Percentiles rank a stretch among this genome's conserved stretches.
Conservation (phyloP, 371 early-diverging fungal species). For the Nematocida ironsii region DNA sequence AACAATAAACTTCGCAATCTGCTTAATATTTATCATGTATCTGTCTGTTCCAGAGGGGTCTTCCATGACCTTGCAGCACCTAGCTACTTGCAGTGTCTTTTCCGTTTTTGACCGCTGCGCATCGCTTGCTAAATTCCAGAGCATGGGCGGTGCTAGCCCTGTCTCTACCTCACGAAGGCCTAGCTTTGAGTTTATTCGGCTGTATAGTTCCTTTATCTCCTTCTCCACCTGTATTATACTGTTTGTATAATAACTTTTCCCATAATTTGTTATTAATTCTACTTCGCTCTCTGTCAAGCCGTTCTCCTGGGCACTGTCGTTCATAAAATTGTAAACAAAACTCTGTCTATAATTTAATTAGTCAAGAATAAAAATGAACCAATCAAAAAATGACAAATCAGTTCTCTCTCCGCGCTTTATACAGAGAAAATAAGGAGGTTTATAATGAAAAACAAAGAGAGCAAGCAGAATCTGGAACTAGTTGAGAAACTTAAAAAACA, state of each 20-base stretch:
- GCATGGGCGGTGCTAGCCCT: constrained; percentile 92
- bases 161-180: constrained; percentile 95
- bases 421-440: constrained; percentile 1
- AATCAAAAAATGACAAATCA: constrained; percentile 7
- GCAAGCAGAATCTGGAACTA: not conserved
- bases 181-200: constrained; percentile 66
- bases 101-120: constrained; percentile 89
- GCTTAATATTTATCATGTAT: constrained; percentile 95
- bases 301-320: not conserved
- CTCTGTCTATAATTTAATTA: constrained; percentile 8
- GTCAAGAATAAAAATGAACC: constrained; percentile 10
- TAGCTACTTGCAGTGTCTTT: constrained; percentile 83
- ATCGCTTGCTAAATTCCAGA: constrained; percentile 97
- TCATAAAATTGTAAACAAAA: constrained; percentile 35
- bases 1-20: constrained; percentile 98
- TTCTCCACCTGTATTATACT: constrained; percentile 64
- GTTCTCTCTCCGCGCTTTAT: not conserved
- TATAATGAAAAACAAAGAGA: constrained; percentile 27
- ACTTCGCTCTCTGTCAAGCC: constrained; percentile 60
- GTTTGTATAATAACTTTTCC: constrained; percentile 69
- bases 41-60: constrained; percentile 74
- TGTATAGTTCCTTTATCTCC: constrained; percentile 62
- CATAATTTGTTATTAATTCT: constrained; percentile 66
- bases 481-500: constrained; percentile 41
- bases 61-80: constrained; percentile 71